Percentiles rank a stretch among this genome's conserved stretches.
phyloP scores from a whole-genome alignment of 108 stramenopile genomes.

The Conticribra guillardii region DNA sequence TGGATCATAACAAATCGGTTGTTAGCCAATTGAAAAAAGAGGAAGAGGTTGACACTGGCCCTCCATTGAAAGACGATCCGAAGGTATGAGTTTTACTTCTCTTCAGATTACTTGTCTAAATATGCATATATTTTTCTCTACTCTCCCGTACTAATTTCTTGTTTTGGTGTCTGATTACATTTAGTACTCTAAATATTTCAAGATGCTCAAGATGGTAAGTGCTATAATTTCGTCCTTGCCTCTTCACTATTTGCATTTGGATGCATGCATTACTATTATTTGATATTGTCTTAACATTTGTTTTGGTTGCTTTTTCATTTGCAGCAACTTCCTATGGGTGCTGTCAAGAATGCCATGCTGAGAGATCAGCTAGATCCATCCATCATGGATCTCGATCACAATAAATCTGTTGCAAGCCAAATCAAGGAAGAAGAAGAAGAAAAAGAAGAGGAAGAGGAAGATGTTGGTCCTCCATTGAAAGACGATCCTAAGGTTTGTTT shows the following conservation, averaged over 20 bases:
- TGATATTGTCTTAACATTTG: too few relatives aligned
- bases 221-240: background rate
- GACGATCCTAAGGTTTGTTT: constrained; percentile 58
- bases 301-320: too few relatives aligned
- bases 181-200: constrained; percentile 64
- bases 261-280: too few relatives aligned
- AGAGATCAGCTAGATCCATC: constrained; percentile 71
- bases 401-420: constrained; percentile 60
- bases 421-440: too few relatives aligned
- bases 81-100: constrained; percentile 6
- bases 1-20: constrained; percentile 59
- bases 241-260: background rate
- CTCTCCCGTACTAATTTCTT: background rate
- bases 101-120: constrained; percentile 48
- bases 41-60: constrained; percentile 40
- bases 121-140: constrained; percentile 52
- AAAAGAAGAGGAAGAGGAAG: constrained; percentile 22
- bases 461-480: constrained; percentile 67
- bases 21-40: constrained; percentile 43
- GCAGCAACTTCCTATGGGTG: constrained; percentile 59
- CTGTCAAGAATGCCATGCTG: constrained; percentile 70
- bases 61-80: constrained; percentile 81
- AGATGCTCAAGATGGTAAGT: constrained; percentile 68
- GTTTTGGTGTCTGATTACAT: background rate
- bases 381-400: constrained; percentile 59